These are phyloP conservation scores for Saxophila tyrrhenica DNA, from an alignment of 495 filamentous ascomycete species.

Conservation along the genomic window DNA sequence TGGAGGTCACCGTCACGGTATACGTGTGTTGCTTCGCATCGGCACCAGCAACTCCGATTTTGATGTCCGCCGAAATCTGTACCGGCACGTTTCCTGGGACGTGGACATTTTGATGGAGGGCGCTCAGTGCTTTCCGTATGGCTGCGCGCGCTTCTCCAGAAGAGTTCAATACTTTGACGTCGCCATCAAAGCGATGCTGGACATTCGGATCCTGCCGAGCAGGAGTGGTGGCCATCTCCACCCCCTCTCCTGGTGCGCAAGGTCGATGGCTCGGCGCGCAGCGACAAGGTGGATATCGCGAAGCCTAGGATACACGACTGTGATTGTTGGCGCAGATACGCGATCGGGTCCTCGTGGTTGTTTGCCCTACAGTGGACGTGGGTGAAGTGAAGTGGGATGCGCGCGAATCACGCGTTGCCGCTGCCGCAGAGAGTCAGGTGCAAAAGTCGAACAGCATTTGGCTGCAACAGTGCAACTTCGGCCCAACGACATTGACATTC, in stretches of 20 bases:
- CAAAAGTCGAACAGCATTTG: too few species aligned
- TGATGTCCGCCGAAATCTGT: constrained; percentile 9
- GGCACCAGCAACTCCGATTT: not conserved
- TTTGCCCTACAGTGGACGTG: too few species aligned
- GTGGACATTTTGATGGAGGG: constrained; percentile 2
- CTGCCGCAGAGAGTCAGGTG: too few species aligned
- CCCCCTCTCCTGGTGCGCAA: not conserved
- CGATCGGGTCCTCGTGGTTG: too few species aligned
- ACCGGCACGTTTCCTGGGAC: not conserved
- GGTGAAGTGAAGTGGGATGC: too few species aligned
- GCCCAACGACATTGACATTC: too few species aligned
- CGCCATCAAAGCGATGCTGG: constrained; percentile 14
- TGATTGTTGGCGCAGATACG: too few species aligned
- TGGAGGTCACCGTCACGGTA: constrained; percentile 4
- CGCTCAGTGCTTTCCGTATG: constrained; percentile 3
- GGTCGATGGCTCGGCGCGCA: too few species aligned
- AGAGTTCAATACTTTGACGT: constrained; percentile 7
- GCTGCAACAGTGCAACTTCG: too few species aligned
- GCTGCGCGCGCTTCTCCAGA: constrained; percentile 2
- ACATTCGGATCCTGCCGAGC: constrained; percentile 3
- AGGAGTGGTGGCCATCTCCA: not conserved
- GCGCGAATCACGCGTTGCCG: too few species aligned
- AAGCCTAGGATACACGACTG: too few species aligned
- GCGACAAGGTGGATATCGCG: too few species aligned
- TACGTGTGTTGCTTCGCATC: constrained; percentile 9